These are phyloP conservation scores for Brettanomyces bruxellensis DNA, from an alignment of 805 yeast species.

Conservation along the genomic window DNA sequence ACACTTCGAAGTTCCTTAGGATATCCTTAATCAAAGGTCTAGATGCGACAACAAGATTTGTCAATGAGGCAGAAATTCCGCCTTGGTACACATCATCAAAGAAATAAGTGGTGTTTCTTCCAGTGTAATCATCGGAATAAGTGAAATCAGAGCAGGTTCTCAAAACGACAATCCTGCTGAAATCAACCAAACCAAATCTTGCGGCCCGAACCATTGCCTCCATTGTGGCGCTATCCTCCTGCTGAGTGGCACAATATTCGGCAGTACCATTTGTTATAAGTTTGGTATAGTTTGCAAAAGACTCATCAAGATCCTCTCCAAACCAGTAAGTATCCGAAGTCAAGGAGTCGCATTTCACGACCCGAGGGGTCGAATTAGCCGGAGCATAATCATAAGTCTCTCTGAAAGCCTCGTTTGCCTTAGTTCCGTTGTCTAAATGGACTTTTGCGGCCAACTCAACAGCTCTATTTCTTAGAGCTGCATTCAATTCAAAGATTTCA, in stretches of 20 bases:
- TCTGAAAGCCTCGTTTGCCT: slow-evolving; percentile 36
- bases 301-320: slow-evolving; percentile 42
- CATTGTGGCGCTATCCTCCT: slow-evolving; percentile 59
- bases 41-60: slow-evolving; percentile 46
- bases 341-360: slow-evolving; percentile 46
- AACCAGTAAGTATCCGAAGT: slow-evolving; percentile 55
- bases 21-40: slow-evolving; percentile 46
- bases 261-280: slow-evolving; percentile 53
- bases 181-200: slow-evolving; percentile 46
- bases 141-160: slow-evolving; percentile 59
- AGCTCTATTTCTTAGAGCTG: slow-evolving; percentile 49
- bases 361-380: slow-evolving; percentile 39
- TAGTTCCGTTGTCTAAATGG: slow-evolving; percentile 36
- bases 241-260: slow-evolving; percentile 51
- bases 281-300: slow-evolving; percentile 38
- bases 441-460: slow-evolving; percentile 39
- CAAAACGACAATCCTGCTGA: slow-evolving; percentile 46
- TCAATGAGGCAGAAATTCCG: slow-evolving; percentile 39
- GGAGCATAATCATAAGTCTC: slow-evolving; percentile 39
- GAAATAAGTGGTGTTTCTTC: slow-evolving; percentile 38
- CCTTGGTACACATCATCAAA: slow-evolving; percentile 43
- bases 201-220: slow-evolving; percentile 50
- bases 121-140: slow-evolving; percentile 22
- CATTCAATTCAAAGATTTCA: slow-evolving; percentile 57
- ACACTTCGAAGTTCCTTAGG: slow-evolving; percentile 36